Percentiles rank a stretch among this genome's conserved stretches.
These are phyloP conservation scores for Ceriops tagal DNA, from an alignment of 345 rosid species.

Conservation along the genomic window DNA sequence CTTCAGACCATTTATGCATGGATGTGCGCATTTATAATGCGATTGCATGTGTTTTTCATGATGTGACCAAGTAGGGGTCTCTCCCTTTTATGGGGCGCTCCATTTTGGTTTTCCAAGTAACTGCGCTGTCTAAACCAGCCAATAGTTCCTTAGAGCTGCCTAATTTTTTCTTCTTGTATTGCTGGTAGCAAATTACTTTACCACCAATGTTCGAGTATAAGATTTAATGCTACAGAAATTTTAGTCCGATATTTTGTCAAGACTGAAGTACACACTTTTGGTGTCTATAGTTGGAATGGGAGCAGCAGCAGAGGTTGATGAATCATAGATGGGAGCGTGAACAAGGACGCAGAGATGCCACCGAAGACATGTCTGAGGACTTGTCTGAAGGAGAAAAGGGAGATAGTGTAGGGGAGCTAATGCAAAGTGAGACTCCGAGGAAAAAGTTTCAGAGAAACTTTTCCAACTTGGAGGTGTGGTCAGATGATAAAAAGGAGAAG, in stretches of 20 bases:
- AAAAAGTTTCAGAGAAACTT: conserved; percentile 52
- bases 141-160: background rate
- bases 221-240: background rate
- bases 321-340: conserved; percentile 70
- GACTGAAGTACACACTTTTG: conserved; percentile 6
- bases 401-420: conserved; percentile 56
- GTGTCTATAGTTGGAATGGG: conserved; percentile 63
- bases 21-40: background rate
- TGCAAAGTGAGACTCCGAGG: conserved; percentile 64
- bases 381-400: conserved; percentile 95
- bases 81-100: background rate
- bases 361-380: conserved; percentile 90
- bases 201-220: background rate
- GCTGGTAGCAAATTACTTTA: no score
- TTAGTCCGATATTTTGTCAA: conserved; percentile 2
- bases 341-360: conserved; percentile 76
- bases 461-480: conserved; percentile 90
- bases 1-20: background rate
- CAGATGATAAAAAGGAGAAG: conserved; percentile 88
- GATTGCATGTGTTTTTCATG: background rate
- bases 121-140: background rate
- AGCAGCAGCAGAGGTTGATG: conserved; percentile 58
- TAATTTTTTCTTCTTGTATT: no score
- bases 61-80: background rate
- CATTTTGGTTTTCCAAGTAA: background rate